Base-by-base conservation (phyloP, 2,329 filamentous ascomycete genomes). In the Incumbomyces lentus region DNA sequence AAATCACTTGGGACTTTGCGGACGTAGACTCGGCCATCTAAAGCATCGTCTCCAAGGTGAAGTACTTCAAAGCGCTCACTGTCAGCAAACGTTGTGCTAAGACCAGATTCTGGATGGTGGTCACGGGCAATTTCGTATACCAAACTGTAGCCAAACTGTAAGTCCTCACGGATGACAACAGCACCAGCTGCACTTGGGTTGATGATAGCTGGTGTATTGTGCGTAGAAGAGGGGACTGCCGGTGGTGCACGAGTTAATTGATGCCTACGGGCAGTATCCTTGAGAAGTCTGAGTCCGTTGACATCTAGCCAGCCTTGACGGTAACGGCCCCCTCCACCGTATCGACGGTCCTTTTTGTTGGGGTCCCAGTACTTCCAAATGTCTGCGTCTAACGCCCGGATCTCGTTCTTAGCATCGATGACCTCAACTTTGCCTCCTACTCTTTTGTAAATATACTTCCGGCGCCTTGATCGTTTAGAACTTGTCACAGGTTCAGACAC, bases 401-500 rank as follows among this genome's bases (percentile, higher is more conserved):
- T 26, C n/a, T 40, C 38, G 11, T 40, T 18, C 12, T 18, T n/a
- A 4, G 38, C 38, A 26, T 40, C 38, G 38, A 40, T 16, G 12
- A 40, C 38, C 10, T 29, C 13, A 19, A 22, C n/a, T 2, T 22
- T 29, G 6, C 18, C 13, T 11, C 18, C 38, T 11, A 26, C n/a
- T 29, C 18, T 33, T 16, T 19, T 33, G 17, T 5, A 42, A 13
- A 17, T 10, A 13, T 14, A 33, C 13, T 32, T 42, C 26, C 13
- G 17, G 3, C 32, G 31, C 16, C 13, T 42, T 42, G 40, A 42
- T 26, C 29, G 22, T 32, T 26, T 30, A 3, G n/a, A 14, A 8
- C 32, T 26, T 14, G 40, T 30, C 6, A 42, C 18, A 33, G 42
- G 42, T 16, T 45, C 42, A 16, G 42, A 45, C 7, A 37, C 19